A percentile compares a stretch with the other conserved stretches of the same genome.
These are phyloP conservation scores for Dictyostelium brefeldianum DNA, from an alignment of 78 protist genomes.

Conservation along the genomic window DNA sequence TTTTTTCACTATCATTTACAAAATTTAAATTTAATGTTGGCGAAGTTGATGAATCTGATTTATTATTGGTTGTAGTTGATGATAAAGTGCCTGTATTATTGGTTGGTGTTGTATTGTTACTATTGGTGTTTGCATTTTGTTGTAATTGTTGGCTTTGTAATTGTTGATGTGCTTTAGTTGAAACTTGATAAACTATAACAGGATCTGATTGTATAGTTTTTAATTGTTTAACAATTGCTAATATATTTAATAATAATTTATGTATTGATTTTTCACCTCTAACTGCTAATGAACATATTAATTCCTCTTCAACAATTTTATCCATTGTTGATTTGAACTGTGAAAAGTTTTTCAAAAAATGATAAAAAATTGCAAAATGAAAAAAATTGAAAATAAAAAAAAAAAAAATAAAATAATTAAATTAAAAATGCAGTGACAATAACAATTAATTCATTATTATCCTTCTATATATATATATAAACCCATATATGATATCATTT, in stretches of 20 bases:
- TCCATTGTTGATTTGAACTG: neutral
- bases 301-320: constrained; percentile 21
- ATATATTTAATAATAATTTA: neutral
- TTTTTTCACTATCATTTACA: constrained; percentile 41
- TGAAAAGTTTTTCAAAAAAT: too few species aligned
- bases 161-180: neutral
- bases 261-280: constrained; percentile 41
- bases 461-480: too few species aligned
- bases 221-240: constrained; percentile 30
- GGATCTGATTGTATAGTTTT: constrained; percentile 43
- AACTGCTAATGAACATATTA: constrained; percentile 38
- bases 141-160: neutral
- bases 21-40: constrained; percentile 26
- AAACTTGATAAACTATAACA: neutral
- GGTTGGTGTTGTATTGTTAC: neutral
- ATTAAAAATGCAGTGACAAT: too few species aligned
- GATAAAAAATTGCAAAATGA: too few species aligned
- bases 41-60: neutral
- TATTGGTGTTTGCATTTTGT: neutral
- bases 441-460: too few species aligned
- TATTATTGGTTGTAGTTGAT: neutral
- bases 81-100: neutral
- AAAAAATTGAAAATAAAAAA: too few species aligned
- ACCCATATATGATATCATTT: too few species aligned
- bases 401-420: too few species aligned